Evolutionary conservation across 768 basidiomycete species (phyloP), one percentile per base, ranked within the genome.

Genomic region (Tephrocybe sp.): DNA sequence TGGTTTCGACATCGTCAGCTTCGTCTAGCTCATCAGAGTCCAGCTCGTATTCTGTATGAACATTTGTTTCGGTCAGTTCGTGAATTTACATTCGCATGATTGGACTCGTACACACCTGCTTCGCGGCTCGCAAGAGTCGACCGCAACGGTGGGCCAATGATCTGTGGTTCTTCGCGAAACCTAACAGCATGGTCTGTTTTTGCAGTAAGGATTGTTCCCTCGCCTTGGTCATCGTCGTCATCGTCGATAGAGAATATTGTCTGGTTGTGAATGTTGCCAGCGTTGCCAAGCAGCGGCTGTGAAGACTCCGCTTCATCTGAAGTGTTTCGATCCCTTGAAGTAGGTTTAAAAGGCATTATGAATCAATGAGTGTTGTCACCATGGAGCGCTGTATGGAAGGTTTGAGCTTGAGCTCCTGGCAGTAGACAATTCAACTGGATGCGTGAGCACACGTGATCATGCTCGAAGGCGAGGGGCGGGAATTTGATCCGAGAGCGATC

Each of bases 11-110:
- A 56, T 67, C 34, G 69, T 62, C 34, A 70, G 70, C 23, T 32
- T 57, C 85, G 48, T 91, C 90, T 11, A 93, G 68, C 18, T 91
- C 90, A 65, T 94, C 92, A 0, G 82, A 74, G 62, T 95, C 93
- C 17, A 90, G 79, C 11, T 95, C 93, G 66, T 76, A 96, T 63
- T 90, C 92, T 94, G 59, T 43, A 38, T 2, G 42, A 32, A 54
- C 39, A 54, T n/a, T 25, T 10, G 54, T 18, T 33, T 10, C 18
- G 48, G 56, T 43, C 37, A n/a, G 52, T 44, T 42, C 64, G 50
- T 26, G 14, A 28, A 32, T 40, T 44, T 24, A 4, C 38, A 23
- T 48, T 33, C 30, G 38, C 51, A 41, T 38, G 41, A 38, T 12
- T n/a, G 45, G 51, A 51, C 65, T 68, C 65, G 57, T 63, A 82